phyloP scores from a whole-genome alignment of 805 yeast species.

The Limtongia smithiae region DNA sequence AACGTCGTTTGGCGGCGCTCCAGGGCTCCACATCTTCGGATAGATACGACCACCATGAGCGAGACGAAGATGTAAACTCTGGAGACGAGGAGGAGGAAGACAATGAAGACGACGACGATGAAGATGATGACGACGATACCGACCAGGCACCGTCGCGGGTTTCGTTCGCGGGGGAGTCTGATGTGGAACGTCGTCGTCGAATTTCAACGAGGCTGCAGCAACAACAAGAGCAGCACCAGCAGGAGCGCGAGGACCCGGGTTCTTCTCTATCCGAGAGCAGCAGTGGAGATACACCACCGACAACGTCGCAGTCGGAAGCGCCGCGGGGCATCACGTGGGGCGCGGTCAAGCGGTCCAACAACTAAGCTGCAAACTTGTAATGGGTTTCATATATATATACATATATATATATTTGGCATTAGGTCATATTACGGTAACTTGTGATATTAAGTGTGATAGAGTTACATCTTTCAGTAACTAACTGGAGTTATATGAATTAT shows the following conservation, averaged over 20 bases:
- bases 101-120: slow-evolving; percentile 9
- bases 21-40: slow-evolving; percentile 33
- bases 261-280: background rate
- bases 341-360: slow-evolving; percentile 17
- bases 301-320: background rate
- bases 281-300: background rate
- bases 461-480: too few species aligned
- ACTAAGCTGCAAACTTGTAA: too few species aligned
- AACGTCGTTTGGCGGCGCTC: slow-evolving; percentile 27
- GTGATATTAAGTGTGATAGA: too few species aligned
- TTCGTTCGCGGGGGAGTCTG: slow-evolving; percentile 49
- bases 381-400: too few species aligned
- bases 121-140: slow-evolving; percentile 35
- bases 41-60: slow-evolving; percentile 29
- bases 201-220: slow-evolving; percentile 39
- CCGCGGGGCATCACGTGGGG: slow-evolving; percentile 23
- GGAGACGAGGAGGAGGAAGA: slow-evolving; percentile 28
- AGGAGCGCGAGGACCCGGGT: background rate
- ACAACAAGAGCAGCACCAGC: background rate
- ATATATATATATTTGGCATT: too few species aligned
- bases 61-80: slow-evolving; percentile 21
- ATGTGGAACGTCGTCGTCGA: slow-evolving; percentile 62
- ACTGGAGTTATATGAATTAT: too few species aligned
- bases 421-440: too few species aligned
- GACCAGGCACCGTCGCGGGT: slow-evolving; percentile 13